These are phyloP conservation scores for Vaccinium myrtillus DNA, from an alignment of 148 eudicot species.

Conservation along the genomic window DNA sequence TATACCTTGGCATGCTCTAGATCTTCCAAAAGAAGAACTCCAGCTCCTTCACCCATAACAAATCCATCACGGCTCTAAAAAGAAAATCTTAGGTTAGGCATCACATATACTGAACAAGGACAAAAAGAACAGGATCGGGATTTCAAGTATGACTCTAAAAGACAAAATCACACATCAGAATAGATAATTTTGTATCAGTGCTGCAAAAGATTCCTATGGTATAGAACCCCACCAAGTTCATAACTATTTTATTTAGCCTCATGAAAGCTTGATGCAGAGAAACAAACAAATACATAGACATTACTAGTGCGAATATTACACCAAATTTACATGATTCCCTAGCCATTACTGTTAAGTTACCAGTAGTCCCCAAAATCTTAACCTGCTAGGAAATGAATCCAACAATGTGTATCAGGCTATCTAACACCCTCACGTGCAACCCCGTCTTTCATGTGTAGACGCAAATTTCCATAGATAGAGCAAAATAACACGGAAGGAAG, in stretches of 20 bases:
- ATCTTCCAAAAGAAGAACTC: slow-evolving; percentile 92
- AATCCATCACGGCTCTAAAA: slow-evolving; percentile 90
- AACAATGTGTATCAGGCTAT: too few relatives aligned
- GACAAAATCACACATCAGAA: slow-evolving; percentile 13
- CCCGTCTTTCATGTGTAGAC: too few relatives aligned
- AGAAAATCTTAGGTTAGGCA: slow-evolving; percentile 13
- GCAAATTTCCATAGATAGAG: too few relatives aligned
- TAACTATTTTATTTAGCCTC: background rate
- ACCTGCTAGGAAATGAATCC: too few relatives aligned
- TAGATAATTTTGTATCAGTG: background rate
- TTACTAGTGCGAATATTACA: background rate
- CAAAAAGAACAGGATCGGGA: background rate
- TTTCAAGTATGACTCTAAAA: background rate
- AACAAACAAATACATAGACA: background rate
- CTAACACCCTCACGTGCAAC: too few relatives aligned
- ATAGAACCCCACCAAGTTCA: background rate
- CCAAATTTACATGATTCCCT: background rate
- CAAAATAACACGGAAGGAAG: too few relatives aligned
- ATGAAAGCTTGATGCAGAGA: background rate
- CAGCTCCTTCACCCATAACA: slow-evolving; percentile 99
- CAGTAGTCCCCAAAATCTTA: too few relatives aligned
- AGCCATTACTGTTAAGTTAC: background rate
- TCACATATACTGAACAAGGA: background rate
- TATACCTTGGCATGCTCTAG: slow-evolving; percentile 89
- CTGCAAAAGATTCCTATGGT: background rate